Evolutionary conservation across 2,329 filamentous ascomycete species (phyloP).

Genomic region (Penicillium sp.): DNA sequence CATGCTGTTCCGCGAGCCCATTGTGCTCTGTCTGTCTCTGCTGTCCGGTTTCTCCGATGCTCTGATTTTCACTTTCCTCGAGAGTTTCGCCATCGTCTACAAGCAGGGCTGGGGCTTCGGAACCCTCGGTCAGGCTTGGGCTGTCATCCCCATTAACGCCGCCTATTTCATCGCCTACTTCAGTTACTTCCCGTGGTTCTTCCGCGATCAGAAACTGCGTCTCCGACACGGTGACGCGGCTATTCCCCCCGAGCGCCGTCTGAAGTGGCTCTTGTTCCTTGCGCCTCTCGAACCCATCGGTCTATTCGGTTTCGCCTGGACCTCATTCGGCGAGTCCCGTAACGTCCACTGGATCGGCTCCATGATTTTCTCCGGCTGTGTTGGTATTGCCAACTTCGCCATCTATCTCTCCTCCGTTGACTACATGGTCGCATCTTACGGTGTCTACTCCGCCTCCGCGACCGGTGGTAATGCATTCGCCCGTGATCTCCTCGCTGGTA

Average conservation of each 20-base stretch:
- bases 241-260: constrained; percentile 63
- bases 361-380: constrained; percentile 64
- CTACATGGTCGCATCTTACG: constrained; percentile 75
- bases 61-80: constrained; percentile 65
- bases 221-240: constrained; percentile 50
- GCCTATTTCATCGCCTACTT: constrained; percentile 67
- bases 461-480: constrained; percentile 75
- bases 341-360: constrained; percentile 67
- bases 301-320: constrained; percentile 69
- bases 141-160: constrained; percentile 67
- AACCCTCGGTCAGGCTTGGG: constrained; percentile 58
- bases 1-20: constrained; percentile 73
- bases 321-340: constrained; percentile 62
- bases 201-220: constrained; percentile 40
- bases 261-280: constrained; percentile 66
- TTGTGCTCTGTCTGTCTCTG: constrained; percentile 68
- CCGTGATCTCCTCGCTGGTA: constrained; percentile 70
- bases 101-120: constrained; percentile 61
- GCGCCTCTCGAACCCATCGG: constrained; percentile 65
- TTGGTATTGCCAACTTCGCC: constrained; percentile 71
- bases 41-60: constrained; percentile 72
- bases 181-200: constrained; percentile 55
- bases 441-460: constrained; percentile 70
- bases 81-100: constrained; percentile 59
- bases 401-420: constrained; percentile 76